Conservation (phyloP, 23 red algal genomes). For the Agarophyton chilense region DNA sequence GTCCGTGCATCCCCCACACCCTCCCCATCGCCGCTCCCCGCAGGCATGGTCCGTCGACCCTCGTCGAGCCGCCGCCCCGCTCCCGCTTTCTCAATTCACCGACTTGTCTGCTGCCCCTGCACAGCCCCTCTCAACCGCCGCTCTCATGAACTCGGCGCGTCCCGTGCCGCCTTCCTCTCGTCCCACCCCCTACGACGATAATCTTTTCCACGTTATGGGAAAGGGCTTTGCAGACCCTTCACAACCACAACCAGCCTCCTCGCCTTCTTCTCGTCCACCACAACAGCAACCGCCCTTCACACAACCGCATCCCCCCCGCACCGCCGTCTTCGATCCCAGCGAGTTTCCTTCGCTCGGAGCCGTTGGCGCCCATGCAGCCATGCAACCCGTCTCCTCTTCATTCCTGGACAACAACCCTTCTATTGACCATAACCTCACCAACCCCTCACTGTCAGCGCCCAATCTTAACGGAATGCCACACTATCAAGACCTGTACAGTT, state of each 20-base stretch:
- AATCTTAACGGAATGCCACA: constrained; percentile 38
- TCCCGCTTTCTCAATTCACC: constrained; percentile 18
- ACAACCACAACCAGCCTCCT: constrained; percentile 4
- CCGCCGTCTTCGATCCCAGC: constrained; percentile 61
- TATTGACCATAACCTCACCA: constrained; percentile 38
- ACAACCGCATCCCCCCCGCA: background rate
- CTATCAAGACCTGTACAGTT: constrained; percentile 56
- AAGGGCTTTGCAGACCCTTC: constrained; percentile 45
- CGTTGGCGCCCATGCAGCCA: constrained; percentile 13
- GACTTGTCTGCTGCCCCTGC: background rate
- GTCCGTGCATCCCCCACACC: background rate
- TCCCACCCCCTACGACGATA: constrained; percentile 42
- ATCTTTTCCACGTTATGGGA: constrained; percentile 38
- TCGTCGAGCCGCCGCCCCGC: constrained; percentile 9
- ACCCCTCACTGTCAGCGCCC: constrained; percentile 23
- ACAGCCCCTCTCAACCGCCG: background rate
- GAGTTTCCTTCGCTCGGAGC: constrained; percentile 56
- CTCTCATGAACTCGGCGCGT: constrained; percentile 15
- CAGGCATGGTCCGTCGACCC: constrained; percentile 37
- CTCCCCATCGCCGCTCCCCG: constrained; percentile 22
- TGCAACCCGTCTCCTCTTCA: constrained; percentile 20
- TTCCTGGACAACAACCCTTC: constrained; percentile 28
- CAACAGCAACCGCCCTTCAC: background rate
- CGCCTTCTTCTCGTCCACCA: background rate
- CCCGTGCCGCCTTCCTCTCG: constrained; percentile 18